A percentile compares a stretch with the other conserved stretches of the same genome.
These are phyloP conservation scores for Lasiosphaeria miniovina DNA, from an alignment of 495 filamentous ascomycete species.

Conservation along the genomic window DNA sequence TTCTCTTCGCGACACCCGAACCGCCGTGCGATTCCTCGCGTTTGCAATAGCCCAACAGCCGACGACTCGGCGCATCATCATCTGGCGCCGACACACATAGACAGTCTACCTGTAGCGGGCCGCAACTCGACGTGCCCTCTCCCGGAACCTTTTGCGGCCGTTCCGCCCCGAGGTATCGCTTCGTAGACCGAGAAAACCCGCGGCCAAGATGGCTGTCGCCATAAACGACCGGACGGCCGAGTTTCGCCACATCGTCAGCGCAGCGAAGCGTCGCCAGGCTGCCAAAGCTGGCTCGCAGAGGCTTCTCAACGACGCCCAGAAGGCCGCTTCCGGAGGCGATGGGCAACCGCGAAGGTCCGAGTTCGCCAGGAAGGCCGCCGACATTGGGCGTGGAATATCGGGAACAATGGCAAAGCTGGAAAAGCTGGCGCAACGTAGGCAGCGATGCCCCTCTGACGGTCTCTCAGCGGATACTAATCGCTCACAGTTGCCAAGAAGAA, in stretches of 20 bases:
- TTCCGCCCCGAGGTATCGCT: neutral
- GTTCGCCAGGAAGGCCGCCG: constrained; percentile 84
- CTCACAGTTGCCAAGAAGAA: constrained; percentile 83
- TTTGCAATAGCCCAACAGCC: too few species aligned
- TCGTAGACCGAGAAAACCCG: neutral
- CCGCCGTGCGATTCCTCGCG: too few species aligned
- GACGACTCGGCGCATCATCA: too few species aligned
- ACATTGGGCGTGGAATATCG: constrained; percentile 86
- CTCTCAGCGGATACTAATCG: constrained; percentile 13
- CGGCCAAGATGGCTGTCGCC: constrained; percentile 54
- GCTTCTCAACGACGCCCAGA: constrained; percentile 71
- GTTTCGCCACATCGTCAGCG: constrained; percentile 83
- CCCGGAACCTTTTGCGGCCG: neutral
- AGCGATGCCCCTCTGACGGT: neutral
- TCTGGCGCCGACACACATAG: too few species aligned
- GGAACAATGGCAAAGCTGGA: constrained; percentile 92
- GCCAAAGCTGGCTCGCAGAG: constrained; percentile 72
- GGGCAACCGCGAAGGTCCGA: constrained; percentile 59
- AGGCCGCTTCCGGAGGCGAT: constrained; percentile 63
- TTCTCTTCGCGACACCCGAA: too few species aligned
- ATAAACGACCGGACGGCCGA: constrained; percentile 97
- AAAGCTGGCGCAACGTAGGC: constrained; percentile 79
- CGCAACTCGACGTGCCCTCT: too few species aligned
- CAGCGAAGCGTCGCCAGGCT: constrained; percentile 71
- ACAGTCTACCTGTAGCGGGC: too few species aligned